phyloP scores from a whole-genome alignment of 805 yeast genomes.

The Kluyveromyces siamensis region DNA sequence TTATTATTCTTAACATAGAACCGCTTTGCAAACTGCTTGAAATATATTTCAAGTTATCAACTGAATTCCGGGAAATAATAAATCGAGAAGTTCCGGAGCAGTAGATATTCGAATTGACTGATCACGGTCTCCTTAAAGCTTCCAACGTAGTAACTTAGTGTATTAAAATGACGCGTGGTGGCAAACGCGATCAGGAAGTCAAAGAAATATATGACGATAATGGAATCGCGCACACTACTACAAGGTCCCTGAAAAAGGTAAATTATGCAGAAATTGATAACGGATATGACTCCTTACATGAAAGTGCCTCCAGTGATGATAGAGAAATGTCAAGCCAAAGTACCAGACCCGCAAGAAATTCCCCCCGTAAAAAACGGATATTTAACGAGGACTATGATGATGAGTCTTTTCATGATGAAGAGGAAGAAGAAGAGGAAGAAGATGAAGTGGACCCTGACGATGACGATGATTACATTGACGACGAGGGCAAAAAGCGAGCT shows the following conservation, averaged over 20 bases:
- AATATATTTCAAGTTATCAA: not conserved
- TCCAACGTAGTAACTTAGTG: not conserved
- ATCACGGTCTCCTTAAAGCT: not conserved
- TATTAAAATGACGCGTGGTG: slow-evolving; percentile 9
- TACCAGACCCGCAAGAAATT: slow-evolving; percentile 1
- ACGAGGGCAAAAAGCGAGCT: slow-evolving; percentile 6
- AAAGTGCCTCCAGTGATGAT: slow-evolving; percentile 4
- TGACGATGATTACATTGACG: slow-evolving; percentile 14
- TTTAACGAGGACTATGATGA: slow-evolving; percentile 15
- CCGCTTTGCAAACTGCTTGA: not conserved
- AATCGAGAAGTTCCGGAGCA: not conserved
- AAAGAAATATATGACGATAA: slow-evolving; percentile 21
- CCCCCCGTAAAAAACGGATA: not conserved
- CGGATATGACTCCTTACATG: slow-evolving; percentile 23
- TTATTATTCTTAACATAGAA: not conserved
- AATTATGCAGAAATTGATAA: slow-evolving; percentile 31
- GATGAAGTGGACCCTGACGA: slow-evolving; percentile 29
- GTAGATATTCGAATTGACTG: not conserved
- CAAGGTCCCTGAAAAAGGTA: slow-evolving; percentile 27
- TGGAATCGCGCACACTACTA: slow-evolving; percentile 22
- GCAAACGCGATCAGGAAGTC: slow-evolving; percentile 7
- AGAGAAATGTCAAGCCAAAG: not conserved
- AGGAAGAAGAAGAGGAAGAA: slow-evolving; percentile 25
- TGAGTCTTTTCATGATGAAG: slow-evolving; percentile 29
- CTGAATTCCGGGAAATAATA: not conserved